Evolutionary conservation across 139 green algal genomes (phyloP).

Genomic region (Parachlorella kessleri): DNA sequence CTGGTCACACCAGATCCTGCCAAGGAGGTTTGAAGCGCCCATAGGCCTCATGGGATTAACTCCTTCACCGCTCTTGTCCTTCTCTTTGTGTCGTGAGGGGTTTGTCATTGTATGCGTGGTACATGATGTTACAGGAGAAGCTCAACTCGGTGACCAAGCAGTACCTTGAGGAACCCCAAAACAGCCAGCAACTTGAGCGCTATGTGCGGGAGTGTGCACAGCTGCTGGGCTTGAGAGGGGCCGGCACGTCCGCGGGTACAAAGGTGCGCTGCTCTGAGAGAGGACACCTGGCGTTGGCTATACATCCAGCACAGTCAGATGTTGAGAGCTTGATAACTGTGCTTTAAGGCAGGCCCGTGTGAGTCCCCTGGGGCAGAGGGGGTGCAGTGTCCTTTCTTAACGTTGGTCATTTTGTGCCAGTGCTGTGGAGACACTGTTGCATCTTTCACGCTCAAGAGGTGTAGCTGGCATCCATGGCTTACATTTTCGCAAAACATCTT

Average conservation of each 20-base stretch:
- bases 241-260: neutral
- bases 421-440: too few species aligned
- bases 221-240: slow-evolving; percentile 64
- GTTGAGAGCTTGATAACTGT: too few species aligned
- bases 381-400: too few species aligned
- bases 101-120: too few species aligned
- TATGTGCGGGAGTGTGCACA: slow-evolving; percentile 70
- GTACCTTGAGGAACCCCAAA: slow-evolving; percentile 43
- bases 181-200: slow-evolving; percentile 71
- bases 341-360: too few species aligned
- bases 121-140: slow-evolving; percentile 52
- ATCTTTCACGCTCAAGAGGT: too few species aligned
- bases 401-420: too few species aligned
- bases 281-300: neutral
- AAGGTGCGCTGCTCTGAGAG: neutral
- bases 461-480: too few species aligned
- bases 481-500: too few species aligned
- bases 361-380: neutral
- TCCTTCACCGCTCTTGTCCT: neutral
- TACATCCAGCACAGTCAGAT: neutral
- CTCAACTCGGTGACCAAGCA: slow-evolving; percentile 75
- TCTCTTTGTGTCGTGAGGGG: too few species aligned
- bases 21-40: neutral
- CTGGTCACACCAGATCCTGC: neutral
- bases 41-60: neutral